Conservation (phyloP, 2,329 filamentous ascomycete species). For the Beauveria sp. region DNA sequence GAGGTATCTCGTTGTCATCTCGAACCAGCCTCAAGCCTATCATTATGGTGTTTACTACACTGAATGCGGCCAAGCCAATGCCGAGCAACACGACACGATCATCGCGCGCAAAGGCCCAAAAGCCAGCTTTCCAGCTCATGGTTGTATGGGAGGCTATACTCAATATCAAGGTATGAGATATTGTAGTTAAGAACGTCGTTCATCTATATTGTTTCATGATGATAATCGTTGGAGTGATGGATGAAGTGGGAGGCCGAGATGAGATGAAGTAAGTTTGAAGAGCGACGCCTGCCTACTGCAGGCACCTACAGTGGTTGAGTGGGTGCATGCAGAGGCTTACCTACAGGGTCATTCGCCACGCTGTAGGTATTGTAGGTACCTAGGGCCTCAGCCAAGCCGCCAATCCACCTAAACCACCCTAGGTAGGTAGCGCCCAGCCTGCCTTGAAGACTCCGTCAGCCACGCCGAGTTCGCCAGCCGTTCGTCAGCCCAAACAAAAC, state of each 20-base stretch:
- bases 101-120: conserved; percentile 33
- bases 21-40: conserved; percentile 52
- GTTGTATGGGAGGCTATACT: conserved; percentile 24
- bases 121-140: conserved; percentile 31
- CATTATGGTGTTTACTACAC: conserved; percentile 50
- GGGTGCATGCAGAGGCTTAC: too few relatives aligned
- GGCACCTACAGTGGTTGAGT: too few relatives aligned
- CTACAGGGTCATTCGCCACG: too few relatives aligned
- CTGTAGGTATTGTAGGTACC: too few relatives aligned
- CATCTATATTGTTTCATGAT: neutral
- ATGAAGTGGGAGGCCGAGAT: neutral
- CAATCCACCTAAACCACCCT: too few relatives aligned
- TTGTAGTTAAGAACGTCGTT: too few relatives aligned
- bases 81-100: conserved; percentile 46
- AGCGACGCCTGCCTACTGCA: too few relatives aligned
- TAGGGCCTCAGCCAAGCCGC: too few relatives aligned
- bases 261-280: neutral
- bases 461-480: neutral
- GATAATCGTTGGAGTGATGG: neutral
- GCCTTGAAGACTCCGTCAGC: neutral
- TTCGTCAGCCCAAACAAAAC: conserved; percentile 8
- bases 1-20: conserved; percentile 58
- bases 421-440: neutral
- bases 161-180: neutral
- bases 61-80: conserved; percentile 50